These are phyloP conservation scores for Codiaeum variegatum DNA, from an alignment of 441 rosid genomes.

Conservation along the genomic window DNA sequence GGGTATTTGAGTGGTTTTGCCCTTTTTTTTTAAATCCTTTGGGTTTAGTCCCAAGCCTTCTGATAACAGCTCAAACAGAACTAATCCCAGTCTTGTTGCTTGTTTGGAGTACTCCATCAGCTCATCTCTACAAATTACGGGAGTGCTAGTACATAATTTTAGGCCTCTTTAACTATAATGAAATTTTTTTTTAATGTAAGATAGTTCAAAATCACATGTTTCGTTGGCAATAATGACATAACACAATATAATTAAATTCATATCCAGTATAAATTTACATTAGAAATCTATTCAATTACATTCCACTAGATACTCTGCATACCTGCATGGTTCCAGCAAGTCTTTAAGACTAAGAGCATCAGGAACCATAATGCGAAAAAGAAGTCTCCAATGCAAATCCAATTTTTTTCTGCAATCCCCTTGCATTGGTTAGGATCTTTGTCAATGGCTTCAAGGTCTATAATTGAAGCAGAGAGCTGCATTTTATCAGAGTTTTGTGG, in stretches of 20 bases:
- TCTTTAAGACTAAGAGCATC: conserved; percentile 27
- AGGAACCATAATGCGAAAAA: conserved; percentile 25
- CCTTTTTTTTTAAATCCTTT: no score
- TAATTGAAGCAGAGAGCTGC: not conserved
- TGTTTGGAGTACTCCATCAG: conserved; percentile 18
- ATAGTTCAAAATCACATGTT: no score
- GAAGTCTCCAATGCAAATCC: conserved; percentile 25
- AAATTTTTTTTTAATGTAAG: no score
- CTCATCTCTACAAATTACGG: conserved; percentile 3
- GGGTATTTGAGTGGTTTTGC: no score
- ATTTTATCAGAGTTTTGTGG: not conserved
- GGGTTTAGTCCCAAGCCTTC: conserved; percentile 26
- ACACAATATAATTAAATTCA: no score
- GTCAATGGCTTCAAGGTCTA: conserved; percentile 17
- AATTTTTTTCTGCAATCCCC: conserved; percentile 15
- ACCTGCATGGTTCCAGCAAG: conserved; percentile 33
- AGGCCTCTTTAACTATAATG: no score
- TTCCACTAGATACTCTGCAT: no score
- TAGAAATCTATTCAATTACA: no score
- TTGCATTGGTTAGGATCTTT: conserved; percentile 3
- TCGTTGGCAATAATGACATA: no score
- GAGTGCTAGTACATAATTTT: no score
- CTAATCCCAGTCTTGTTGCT: conserved; percentile 14
- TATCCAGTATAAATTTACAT: no score
- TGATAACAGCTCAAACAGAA: conserved; percentile 19